Percentiles rank a stretch among this genome's conserved stretches.
These are phyloP conservation scores for Aspergillus spinulosporus DNA, from an alignment of 2,329 filamentous ascomycete species.

Conservation along the genomic window DNA sequence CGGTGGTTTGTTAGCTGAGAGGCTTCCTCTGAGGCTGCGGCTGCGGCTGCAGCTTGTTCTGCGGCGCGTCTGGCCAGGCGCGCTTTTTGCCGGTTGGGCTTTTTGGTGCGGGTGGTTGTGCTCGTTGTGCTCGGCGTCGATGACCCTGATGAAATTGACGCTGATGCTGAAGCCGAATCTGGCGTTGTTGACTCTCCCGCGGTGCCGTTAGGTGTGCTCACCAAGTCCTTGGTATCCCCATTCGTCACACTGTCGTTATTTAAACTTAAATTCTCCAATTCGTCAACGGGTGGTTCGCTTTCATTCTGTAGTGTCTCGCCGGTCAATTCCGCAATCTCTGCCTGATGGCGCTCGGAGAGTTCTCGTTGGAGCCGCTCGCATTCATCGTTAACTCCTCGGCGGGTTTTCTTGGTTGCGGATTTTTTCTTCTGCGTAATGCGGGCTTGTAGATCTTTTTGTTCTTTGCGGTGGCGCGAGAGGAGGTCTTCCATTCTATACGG, in stretches of 20 bases:
- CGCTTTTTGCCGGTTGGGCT: slow-evolving; percentile 88
- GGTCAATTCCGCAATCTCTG: slow-evolving; percentile 51
- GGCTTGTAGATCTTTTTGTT: slow-evolving; percentile 81
- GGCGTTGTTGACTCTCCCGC: background rate
- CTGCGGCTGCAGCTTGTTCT: slow-evolving; percentile 70
- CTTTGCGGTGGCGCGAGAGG: slow-evolving; percentile 78
- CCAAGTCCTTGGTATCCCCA: background rate
- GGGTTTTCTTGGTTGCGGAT: slow-evolving; percentile 80
- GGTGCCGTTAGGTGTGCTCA: background rate
- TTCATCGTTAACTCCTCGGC: slow-evolving; percentile 68
- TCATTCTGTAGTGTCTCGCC: slow-evolving; percentile 27
- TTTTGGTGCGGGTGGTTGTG: slow-evolving; percentile 53
- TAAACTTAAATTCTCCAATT: slow-evolving; percentile 36
- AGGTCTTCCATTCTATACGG: slow-evolving; percentile 66
- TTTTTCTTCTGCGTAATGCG: slow-evolving; percentile 95
- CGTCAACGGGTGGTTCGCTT: slow-evolving; percentile 24
- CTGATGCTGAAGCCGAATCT: background rate
- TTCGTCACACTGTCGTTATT: slow-evolving; percentile 22
- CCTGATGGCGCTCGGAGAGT: slow-evolving; percentile 55
- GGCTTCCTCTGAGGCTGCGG: slow-evolving; percentile 73
- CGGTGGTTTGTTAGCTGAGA: slow-evolving; percentile 71
- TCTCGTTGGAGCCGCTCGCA: slow-evolving; percentile 60
- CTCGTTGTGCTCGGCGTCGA: slow-evolving; percentile 14
- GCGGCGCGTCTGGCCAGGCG: slow-evolving; percentile 85
- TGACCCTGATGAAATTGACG: slow-evolving; percentile 9